Evolutionary conservation across 1,284 basidiomycete species (phyloP).

Genomic region (Cutaneotrichosporon sp.): DNA sequence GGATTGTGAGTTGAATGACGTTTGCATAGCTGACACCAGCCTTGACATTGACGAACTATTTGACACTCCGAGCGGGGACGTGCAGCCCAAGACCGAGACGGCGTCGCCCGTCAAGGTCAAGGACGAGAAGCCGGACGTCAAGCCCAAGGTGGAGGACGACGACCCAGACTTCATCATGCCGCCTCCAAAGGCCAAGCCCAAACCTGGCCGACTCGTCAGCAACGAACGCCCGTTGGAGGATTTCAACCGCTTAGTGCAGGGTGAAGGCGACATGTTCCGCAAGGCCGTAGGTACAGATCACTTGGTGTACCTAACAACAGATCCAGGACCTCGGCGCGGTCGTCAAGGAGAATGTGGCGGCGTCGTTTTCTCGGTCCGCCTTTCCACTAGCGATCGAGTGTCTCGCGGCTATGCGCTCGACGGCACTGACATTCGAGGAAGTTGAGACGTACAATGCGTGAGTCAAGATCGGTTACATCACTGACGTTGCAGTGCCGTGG

Average conservation of each 20-base stretch:
- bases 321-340: constrained; percentile 63
- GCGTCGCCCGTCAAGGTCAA: constrained; percentile 50
- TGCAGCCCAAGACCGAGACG: constrained; percentile 11
- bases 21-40: constrained; percentile 17
- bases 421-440: constrained; percentile 54
- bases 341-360: constrained; percentile 62
- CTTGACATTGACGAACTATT: constrained; percentile 47
- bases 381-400: constrained; percentile 66
- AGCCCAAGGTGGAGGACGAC: constrained; percentile 53
- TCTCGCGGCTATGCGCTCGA: constrained; percentile 60
- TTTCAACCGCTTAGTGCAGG: constrained; percentile 62
- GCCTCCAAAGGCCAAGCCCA: constrained; percentile 18
- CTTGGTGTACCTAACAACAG: background rate
- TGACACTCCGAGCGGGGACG: constrained; percentile 6
- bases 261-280: constrained; percentile 65
- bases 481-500: constrained; percentile 26
- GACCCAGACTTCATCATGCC: constrained; percentile 39
- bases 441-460: constrained; percentile 46
- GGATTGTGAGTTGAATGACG: constrained; percentile 43
- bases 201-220: constrained; percentile 54
- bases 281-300: constrained; percentile 60
- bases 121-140: constrained; percentile 40
- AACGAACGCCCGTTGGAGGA: constrained; percentile 66
- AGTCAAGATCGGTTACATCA: background rate
- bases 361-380: constrained; percentile 64